Evolutionary conservation across 1,284 basidiomycete species (phyloP).

Genomic region (Moniliophthora roreri): DNA sequence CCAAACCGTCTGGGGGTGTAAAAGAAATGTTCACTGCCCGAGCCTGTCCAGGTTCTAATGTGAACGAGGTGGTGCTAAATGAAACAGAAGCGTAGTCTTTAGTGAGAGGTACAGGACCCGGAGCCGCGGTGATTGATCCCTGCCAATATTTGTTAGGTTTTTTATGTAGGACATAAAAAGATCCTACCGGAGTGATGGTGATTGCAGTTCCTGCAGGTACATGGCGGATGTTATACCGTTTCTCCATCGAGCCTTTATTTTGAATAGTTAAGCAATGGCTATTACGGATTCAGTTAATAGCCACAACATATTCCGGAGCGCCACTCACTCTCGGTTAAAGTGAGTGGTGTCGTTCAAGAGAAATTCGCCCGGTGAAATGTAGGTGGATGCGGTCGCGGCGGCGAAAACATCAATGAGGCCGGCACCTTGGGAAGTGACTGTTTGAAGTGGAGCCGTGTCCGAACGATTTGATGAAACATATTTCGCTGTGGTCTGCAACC

Average conservation of each 20-base stretch:
- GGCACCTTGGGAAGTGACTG: slow-evolving; percentile 63
- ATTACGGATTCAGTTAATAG: slow-evolving; percentile 9
- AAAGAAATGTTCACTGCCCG: slow-evolving; percentile 7
- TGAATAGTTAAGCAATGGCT: slow-evolving; percentile 50
- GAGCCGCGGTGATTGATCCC: slow-evolving; percentile 38
- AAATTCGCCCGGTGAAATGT: slow-evolving; percentile 59
- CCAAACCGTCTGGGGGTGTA: slow-evolving; percentile 29
- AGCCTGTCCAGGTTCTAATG: slow-evolving; percentile 9
- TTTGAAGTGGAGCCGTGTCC: slow-evolving; percentile 47
- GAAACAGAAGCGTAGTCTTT: slow-evolving; percentile 40
- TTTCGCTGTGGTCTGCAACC: neutral
- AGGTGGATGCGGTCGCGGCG: slow-evolving; percentile 55
- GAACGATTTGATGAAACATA: neutral
- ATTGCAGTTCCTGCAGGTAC: slow-evolving; percentile 53
- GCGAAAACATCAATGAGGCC: slow-evolving; percentile 66
- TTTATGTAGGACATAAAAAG: neutral
- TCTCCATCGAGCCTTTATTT: slow-evolving; percentile 40
- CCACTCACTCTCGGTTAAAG: slow-evolving; percentile 43
- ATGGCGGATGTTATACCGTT: slow-evolving; percentile 48
- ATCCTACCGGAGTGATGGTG: slow-evolving; percentile 38
- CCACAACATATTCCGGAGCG: slow-evolving; percentile 2
- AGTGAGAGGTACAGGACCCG: slow-evolving; percentile 52
- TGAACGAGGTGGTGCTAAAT: slow-evolving; percentile 21
- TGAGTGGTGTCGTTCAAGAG: slow-evolving; percentile 72
- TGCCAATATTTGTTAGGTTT: slow-evolving; percentile 15